A percentile compares a stretch with the other conserved stretches of the same genome.
phyloP scores from a whole-genome alignment of 176 grass and related monocot genomes.

The Musa schizocarpa region DNA sequence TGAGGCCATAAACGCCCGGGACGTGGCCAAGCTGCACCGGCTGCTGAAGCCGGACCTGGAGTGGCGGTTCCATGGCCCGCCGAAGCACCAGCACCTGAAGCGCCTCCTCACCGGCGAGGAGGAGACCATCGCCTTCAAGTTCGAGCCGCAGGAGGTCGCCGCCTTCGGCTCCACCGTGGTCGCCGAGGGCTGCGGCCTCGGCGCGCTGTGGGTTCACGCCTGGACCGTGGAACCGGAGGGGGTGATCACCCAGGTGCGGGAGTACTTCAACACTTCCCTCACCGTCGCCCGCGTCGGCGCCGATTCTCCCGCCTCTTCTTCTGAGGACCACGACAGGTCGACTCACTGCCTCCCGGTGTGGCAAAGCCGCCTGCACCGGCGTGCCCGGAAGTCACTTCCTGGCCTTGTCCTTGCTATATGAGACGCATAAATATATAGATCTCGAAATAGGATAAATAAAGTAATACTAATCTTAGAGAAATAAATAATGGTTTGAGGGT shows the following conservation, averaged over 20 bases:
- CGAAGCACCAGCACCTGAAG: conserved; percentile 80
- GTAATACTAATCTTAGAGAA: too few relatives aligned
- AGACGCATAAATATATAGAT: neutral
- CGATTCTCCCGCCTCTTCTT: neutral
- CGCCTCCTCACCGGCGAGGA: conserved; percentile 55
- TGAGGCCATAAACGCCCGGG: conserved; percentile 51
- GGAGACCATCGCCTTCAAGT: conserved; percentile 32
- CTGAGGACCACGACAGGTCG: neutral
- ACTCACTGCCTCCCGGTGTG: conserved; percentile 1
- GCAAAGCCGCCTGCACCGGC: neutral
- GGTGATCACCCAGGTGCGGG: conserved; percentile 70
- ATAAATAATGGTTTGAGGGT: neutral
- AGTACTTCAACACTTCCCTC: conserved; percentile 88
- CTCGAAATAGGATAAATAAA: too few relatives aligned
- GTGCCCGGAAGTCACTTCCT: conserved; percentile 3
- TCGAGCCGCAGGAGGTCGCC: conserved; percentile 39
- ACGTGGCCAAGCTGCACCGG: conserved; percentile 41
- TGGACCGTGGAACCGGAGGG: conserved; percentile 70
- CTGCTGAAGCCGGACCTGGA: conserved; percentile 71
- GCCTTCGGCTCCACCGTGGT: conserved; percentile 73
- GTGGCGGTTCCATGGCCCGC: conserved; percentile 95
- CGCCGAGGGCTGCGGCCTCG: conserved; percentile 47
- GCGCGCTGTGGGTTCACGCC: conserved; percentile 65
- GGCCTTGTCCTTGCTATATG: conserved; percentile 6
- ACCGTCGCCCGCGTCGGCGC: conserved; percentile 53